Conservation (phyloP, 257 asterid genomes). For the Ocimum tenuiflorum region DNA sequence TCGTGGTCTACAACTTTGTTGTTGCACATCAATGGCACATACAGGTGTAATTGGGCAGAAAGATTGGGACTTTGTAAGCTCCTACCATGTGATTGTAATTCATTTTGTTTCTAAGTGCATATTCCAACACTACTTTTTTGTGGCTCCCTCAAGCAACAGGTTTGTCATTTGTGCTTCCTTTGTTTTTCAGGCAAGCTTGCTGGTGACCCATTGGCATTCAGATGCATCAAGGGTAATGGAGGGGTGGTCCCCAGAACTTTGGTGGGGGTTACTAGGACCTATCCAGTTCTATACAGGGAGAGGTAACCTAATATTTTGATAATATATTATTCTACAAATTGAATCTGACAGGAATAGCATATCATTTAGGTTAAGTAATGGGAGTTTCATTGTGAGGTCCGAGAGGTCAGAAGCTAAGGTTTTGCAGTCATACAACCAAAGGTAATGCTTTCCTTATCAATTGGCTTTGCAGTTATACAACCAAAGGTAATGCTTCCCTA, state of each 20-base stretch:
- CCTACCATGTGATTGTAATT: constrained; percentile 11
- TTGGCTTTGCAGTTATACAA: neutral
- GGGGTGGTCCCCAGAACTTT: constrained; percentile 82
- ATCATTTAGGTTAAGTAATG: constrained; percentile 54
- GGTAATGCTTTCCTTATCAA: constrained; percentile 36
- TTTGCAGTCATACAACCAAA: constrained; percentile 49
- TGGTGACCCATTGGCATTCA: constrained; percentile 68
- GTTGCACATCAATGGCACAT: constrained; percentile 81
- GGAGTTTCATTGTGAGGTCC: constrained; percentile 63
- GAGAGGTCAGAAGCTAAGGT: constrained; percentile 67
- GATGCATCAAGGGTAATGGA: constrained; percentile 77
- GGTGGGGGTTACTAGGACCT: constrained; percentile 70
- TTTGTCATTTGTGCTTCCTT: constrained; percentile 7
- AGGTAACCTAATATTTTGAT: constrained; percentile 46
- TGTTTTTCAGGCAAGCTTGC: constrained; percentile 52
- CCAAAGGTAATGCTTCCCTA: too few relatives aligned
- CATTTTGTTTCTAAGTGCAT: neutral
- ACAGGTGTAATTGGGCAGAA: constrained; percentile 97
- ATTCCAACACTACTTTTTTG: constrained; percentile 12
- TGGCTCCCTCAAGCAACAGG: constrained; percentile 21
- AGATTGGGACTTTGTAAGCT: constrained; percentile 84
- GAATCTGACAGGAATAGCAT: constrained; percentile 21
- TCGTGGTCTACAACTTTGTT: constrained; percentile 43
- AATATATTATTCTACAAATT: neutral
- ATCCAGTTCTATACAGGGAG: constrained; percentile 82